These are phyloP conservation scores for Magnaporthiopsis rhizophila DNA, from an alignment of 2,329 filamentous ascomycete genomes.

Conservation along the genomic window DNA sequence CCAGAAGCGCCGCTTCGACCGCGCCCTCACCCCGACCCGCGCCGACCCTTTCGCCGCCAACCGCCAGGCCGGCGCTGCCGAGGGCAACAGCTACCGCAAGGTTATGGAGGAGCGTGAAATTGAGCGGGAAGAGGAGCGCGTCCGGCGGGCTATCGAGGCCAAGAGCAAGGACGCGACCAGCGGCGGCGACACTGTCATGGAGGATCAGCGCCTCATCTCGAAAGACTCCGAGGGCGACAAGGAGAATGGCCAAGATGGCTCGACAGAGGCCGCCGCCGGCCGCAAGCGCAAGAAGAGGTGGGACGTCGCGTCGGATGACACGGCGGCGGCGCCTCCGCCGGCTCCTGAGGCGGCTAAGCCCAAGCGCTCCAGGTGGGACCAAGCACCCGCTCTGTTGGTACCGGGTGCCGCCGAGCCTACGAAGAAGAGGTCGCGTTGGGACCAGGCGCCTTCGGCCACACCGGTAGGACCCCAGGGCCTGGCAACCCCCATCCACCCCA, in stretches of 20 bases:
- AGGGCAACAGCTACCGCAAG: conserved; percentile 78
- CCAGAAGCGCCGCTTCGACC: conserved; percentile 89
- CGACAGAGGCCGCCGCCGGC: conserved; percentile 54
- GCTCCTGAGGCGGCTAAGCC: conserved; percentile 51
- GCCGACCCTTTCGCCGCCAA: conserved; percentile 80
- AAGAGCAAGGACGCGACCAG: conserved; percentile 53
- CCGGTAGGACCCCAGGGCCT: conserved; percentile 67
- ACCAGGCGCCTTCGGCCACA: conserved; percentile 71
- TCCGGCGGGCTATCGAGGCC: conserved; percentile 71
- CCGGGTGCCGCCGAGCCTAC: conserved; percentile 48
- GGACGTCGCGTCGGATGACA: conserved; percentile 53
- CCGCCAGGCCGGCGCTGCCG: conserved; percentile 56
- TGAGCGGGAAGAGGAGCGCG: conserved; percentile 87
- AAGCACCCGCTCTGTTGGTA: conserved; percentile 53
- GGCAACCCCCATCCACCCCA: conserved; percentile 69
- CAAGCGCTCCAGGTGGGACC: conserved; percentile 84
- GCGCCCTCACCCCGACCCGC: conserved; percentile 75
- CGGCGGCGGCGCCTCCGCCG: neutral
- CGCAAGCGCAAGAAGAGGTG: conserved; percentile 91
- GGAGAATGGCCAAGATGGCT: conserved; percentile 63
- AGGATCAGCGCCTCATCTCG: conserved; percentile 68
- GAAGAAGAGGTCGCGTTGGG: conserved; percentile 82
- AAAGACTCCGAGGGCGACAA: conserved; percentile 59
- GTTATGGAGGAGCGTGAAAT: conserved; percentile 86
- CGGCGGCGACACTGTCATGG: conserved; percentile 38